Conservation (phyloP, 2,329 filamentous ascomycete species). For the Gnomoniopsis smithogilvyi region DNA sequence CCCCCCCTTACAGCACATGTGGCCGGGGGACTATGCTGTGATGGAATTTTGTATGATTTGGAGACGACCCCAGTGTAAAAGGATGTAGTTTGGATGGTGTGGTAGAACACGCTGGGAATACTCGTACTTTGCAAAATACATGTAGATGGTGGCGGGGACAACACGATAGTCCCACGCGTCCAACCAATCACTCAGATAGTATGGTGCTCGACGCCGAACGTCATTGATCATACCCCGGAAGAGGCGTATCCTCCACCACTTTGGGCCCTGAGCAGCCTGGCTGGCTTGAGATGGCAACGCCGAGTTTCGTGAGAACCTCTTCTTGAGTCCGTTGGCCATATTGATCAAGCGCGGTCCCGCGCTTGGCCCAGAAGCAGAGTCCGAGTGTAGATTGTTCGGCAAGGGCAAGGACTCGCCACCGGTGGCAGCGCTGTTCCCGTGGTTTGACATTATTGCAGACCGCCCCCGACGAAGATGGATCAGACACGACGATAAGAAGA, state of each 20-base stretch:
- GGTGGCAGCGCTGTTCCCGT: slow-evolving; percentile 18
- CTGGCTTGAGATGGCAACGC: not conserved
- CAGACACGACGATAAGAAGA: not conserved
- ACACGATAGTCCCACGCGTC: slow-evolving; percentile 92
- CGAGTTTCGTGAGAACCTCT: slow-evolving; percentile 1
- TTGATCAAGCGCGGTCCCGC: slow-evolving; percentile 9
- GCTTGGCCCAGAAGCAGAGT: slow-evolving; percentile 14
- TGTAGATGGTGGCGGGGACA: slow-evolving; percentile 82
- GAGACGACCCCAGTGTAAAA: not conserved
- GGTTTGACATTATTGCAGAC: not conserved
- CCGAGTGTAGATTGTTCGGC: slow-evolving; percentile 12
- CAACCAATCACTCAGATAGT: slow-evolving; percentile 76
- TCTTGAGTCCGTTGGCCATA: slow-evolving; percentile 21
- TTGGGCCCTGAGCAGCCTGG: slow-evolving; percentile 5
- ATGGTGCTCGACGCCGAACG: slow-evolving; percentile 69
- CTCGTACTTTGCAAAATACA: slow-evolving; percentile 93
- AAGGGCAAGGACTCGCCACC: slow-evolving; percentile 23
- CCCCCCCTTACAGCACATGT: too few species aligned
- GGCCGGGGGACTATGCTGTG: not conserved
- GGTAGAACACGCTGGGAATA: too few species aligned
- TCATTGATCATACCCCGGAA: slow-evolving; percentile 82
- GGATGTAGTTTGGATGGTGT: not conserved
- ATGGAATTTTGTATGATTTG: not conserved
- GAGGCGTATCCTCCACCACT: slow-evolving; percentile 72
- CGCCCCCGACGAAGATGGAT: not conserved